A percentile compares a stretch with the other conserved stretches of the same genome.
Conservation (phyloP, 106 monocot genomes). For the Iris macrosiphon region DNA sequence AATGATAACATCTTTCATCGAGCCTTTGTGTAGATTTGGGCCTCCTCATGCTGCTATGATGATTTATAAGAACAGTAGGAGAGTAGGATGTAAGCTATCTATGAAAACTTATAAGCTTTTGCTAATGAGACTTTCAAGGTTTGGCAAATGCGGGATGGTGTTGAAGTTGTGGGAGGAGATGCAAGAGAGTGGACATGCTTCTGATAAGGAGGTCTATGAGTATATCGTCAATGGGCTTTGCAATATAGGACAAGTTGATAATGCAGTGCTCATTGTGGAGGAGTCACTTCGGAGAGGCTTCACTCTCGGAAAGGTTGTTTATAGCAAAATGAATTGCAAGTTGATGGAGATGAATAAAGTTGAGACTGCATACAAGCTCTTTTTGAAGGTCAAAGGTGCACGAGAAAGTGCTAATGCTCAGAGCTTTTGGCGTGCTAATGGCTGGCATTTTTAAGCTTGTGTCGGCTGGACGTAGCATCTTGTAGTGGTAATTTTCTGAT, state of each 20-base stretch:
- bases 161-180: slow-evolving; percentile 91
- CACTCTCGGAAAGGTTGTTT: slow-evolving; percentile 60
- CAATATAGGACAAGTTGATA: slow-evolving; percentile 75
- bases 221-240: slow-evolving; percentile 84
- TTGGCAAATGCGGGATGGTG: slow-evolving; percentile 73
- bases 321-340: slow-evolving; percentile 76
- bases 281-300: slow-evolving; percentile 68
- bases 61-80: slow-evolving; percentile 69
- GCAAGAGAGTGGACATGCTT: slow-evolving; percentile 63
- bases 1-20: slow-evolving; percentile 70
- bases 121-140: slow-evolving; percentile 79
- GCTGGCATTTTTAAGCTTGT: slow-evolving; percentile 77
- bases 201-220: slow-evolving; percentile 85
- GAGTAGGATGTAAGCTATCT: slow-evolving; percentile 64
- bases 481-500: background rate
- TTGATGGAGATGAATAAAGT: slow-evolving; percentile 77
- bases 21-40: slow-evolving; percentile 73
- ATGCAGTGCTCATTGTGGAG: slow-evolving; percentile 69
- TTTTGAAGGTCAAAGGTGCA: slow-evolving; percentile 66
- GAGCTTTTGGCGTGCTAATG: slow-evolving; percentile 75
- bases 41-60: slow-evolving; percentile 97
- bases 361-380: slow-evolving; percentile 86
- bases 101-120: slow-evolving; percentile 91
- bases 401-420: slow-evolving; percentile 38
- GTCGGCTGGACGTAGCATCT: background rate